Base-by-base conservation (phyloP, 331 rosid genomes). In the Pyracantha coccinea region DNA sequence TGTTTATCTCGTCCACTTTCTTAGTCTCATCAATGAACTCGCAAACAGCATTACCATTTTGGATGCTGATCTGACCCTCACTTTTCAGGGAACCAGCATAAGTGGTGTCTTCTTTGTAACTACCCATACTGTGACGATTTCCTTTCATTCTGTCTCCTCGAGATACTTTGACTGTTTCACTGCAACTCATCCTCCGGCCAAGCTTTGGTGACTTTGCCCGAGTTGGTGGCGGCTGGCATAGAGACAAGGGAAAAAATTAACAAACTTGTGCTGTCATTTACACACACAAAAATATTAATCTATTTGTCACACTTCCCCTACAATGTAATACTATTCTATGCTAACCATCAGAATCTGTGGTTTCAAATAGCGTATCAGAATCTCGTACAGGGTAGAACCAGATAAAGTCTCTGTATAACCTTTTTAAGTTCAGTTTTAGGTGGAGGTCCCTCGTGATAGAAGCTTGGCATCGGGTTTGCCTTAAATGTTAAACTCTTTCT, bases 381-480 rank as follows among this genome's bases (percentile, higher is more conserved):
- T 64, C 75, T 50, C 54, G 58, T 17, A 67, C 73, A 82, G 69
- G 66, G 77, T 27, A 67, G 75, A 78, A 78, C 19, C 44, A 59
- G 24, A 79, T 57, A 71, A 9, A 45, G 63, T 73, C 8, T 20
- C 11, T 28, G 41, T 33, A 54, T 50, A 82, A 95, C 99, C 99
- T 92, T 95, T 82, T 92, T 95, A 69, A 95, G 84, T 83, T 90
- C 97, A 84, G 73, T 92, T 89, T 90, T 92, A 16, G 97, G 90
- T 71, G 99, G 99, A 84, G 97, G 97, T 5, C 97, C 97, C 77
- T 95, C 99, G 5, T 92, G 85, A 88, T 95, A 95, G 88, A 95
- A 95, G 85, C 88, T 88, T 25, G 99, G 99, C 99, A 95, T 92
- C 54, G 99, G 99, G 74, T 52, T 95, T 80, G 99, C 99, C 86